Evolutionary conservation across 2,329 filamentous ascomycete species (phyloP).

Genomic region (Gaeumannomyces tritici): DNA sequence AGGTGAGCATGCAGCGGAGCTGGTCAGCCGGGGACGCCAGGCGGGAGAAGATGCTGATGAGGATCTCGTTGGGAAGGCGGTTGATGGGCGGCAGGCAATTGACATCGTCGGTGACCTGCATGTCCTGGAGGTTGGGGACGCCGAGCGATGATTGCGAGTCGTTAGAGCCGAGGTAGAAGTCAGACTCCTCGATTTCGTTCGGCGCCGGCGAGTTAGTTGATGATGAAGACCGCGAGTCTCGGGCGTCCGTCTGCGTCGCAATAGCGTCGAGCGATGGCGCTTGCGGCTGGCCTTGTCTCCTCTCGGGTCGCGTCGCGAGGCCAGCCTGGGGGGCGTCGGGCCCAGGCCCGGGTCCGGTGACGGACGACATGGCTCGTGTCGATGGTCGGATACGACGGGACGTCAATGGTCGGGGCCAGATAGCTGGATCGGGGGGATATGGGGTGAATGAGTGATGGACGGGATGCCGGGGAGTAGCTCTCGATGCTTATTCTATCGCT

Average conservation of each 20-base stretch:
- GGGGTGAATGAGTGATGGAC: not conserved
- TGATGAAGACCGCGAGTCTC: conserved; percentile 51
- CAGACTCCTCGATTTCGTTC: conserved; percentile 81
- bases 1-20: conserved; percentile 86
- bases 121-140: conserved; percentile 66
- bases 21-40: conserved; percentile 68
- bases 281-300: conserved; percentile 6
- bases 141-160: conserved; percentile 90
- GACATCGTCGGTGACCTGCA: conserved; percentile 57
- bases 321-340: not conserved
- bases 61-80: conserved; percentile 82
- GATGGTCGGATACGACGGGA: not conserved
- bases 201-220: conserved; percentile 68
- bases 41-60: conserved; percentile 86
- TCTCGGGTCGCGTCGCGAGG: not conserved
- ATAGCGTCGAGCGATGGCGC: conserved; percentile 13
- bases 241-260: conserved; percentile 16
- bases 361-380: conserved; percentile 1
- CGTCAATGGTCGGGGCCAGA: not conserved
- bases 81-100: conserved; percentile 70
- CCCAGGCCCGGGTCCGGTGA: not conserved
- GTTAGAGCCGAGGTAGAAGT: conserved; percentile 82
- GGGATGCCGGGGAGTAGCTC: not conserved
- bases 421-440: no score
- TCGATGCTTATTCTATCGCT: not conserved